Evolutionary conservation across 768 basidiomycete genomes (phyloP), one percentile per base, ranked within the genome.

Genomic region (Amanita fuliginea): DNA sequence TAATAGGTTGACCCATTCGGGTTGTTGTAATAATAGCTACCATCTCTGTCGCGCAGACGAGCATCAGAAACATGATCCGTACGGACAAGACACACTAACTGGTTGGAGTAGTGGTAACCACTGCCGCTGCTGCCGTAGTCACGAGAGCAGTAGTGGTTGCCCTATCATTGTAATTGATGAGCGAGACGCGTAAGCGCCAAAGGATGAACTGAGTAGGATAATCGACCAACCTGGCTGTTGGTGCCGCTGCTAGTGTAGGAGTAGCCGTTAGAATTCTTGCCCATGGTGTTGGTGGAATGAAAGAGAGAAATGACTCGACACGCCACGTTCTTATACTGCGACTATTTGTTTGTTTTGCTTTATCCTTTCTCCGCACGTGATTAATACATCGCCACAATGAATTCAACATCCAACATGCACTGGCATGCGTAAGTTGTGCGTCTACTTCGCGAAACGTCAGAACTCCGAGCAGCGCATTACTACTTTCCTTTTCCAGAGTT

Each of bases 21-120:
- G 67, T 83, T 83, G 43, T 56, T 58, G 61, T 83, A 83, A 58
- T 82, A 81, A 63, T 83, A 83, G 51, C 74, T 74, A 2, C 77
- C 80, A 47, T 82, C 52, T 13, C 59, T 57, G 18, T 14, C 21
- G 37, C 11, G 13, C 10, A 5, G 9, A 45, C 3, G n/a, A 2
- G 42, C 50, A 16, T 33, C n/a, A 18, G 18, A 4, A 13, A 34
- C 16, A 37, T 24, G 24, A 34, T 14, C 24, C 42, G 16, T 18
- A 7, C 6, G n/a, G n/a, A 28, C 9, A 8, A 8, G 6, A 39
- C 6, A 34, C 16, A 8, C 71, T 2, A 57, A 79, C 78, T 22
- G 54, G 62, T 82, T 82, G 5, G 77, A 80, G 57, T 83, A 83
- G 54, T 82, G 81, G 51, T 82, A 83, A 0, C 75, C 71, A 40